These are phyloP conservation scores for Prunella vulgaris DNA, from an alignment of 257 asterid species.

Conservation along the genomic window DNA sequence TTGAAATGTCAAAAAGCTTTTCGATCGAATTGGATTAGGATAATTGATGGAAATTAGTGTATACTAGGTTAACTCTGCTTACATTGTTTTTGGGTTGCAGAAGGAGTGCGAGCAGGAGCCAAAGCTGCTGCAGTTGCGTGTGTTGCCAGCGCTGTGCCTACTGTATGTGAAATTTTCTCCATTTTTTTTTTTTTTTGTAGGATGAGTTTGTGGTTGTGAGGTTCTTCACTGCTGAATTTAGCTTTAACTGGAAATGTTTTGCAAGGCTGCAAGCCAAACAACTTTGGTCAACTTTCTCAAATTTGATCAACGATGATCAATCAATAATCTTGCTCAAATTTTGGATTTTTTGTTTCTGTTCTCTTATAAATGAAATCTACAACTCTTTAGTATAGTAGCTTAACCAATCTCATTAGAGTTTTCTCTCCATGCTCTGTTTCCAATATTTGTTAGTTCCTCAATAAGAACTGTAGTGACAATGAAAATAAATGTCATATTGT, in stretches of 20 bases:
- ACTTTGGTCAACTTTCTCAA: background rate
- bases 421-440: background rate
- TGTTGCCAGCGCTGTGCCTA: slow-evolving; percentile 63
- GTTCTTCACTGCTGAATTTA: background rate
- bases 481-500: no score
- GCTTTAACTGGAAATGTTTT: background rate
- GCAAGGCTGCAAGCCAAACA: background rate
- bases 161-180: slow-evolving; percentile 31
- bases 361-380: no score
- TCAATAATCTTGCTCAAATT: background rate
- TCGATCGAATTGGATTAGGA: background rate
- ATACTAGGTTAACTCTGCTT: no score
- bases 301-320: background rate
- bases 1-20: background rate
- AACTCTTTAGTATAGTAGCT: background rate
- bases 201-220: background rate
- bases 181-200: background rate
- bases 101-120: slow-evolving; percentile 56
- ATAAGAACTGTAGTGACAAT: no score
- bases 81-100: slow-evolving; percentile 32
- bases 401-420: background rate
- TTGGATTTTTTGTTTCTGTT: background rate
- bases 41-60: background rate
- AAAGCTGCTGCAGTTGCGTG: slow-evolving; percentile 68
- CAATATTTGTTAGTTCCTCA: background rate